A percentile compares a stretch with the other conserved stretches of the same genome.
phyloP scores from a whole-genome alignment of 129 eudicot genomes.

The Chrysanthemum seticuspe region DNA sequence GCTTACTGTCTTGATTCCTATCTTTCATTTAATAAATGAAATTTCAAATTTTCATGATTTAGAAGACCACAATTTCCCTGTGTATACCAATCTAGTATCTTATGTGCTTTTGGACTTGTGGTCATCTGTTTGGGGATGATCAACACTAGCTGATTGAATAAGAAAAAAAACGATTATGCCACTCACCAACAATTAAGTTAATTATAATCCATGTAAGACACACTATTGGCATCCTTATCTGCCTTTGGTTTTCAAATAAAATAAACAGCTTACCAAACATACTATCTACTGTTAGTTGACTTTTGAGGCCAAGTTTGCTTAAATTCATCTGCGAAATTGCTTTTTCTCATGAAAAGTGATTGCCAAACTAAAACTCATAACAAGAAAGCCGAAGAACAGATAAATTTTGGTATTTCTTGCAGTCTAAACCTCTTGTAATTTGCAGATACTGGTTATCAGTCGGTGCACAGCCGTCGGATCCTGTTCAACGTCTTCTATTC shows the following conservation, averaged over 20 bases:
- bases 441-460: constrained; percentile 15
- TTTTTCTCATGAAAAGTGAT: too few relatives aligned
- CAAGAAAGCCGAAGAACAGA: too few relatives aligned
- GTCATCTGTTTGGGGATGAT: not conserved
- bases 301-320: too few relatives aligned
- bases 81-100: not conserved
- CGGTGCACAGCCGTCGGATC: not conserved
- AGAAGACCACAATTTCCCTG: not conserved
- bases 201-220: not conserved
- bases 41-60: not conserved
- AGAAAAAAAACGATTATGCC: not conserved
- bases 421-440: not conserved
- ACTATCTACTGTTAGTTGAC: too few relatives aligned
- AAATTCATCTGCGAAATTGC: too few relatives aligned
- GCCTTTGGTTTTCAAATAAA: not conserved
- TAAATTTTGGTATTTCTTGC: not conserved
- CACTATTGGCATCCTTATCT: not conserved
- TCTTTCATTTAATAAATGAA: too few relatives aligned
- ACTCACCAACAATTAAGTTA: not conserved
- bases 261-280: too few relatives aligned
- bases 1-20: too few relatives aligned
- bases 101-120: not conserved
- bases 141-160: not conserved
- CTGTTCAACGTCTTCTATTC: not conserved
- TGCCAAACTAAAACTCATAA: too few relatives aligned